phyloP scores from a whole-genome alignment of 2,329 filamentous ascomycete species.

The Epichloe sibirici region DNA sequence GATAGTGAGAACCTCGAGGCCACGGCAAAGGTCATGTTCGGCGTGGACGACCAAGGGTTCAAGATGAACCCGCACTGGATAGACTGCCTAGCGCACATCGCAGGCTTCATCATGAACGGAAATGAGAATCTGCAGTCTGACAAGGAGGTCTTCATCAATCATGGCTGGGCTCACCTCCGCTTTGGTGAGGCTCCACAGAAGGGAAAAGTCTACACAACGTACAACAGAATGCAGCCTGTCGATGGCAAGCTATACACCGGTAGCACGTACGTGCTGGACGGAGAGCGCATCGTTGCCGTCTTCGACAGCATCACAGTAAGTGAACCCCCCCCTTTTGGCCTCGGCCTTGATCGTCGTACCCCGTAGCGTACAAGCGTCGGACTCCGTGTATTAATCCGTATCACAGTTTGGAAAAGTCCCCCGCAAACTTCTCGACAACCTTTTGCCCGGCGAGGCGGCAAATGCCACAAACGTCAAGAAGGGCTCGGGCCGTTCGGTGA shows the following conservation, averaged over 20 bases:
- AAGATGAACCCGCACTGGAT: slow-evolving; percentile 33
- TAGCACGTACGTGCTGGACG: slow-evolving; percentile 44
- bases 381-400: not conserved
- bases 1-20: slow-evolving; percentile 12
- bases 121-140: too few relatives aligned
- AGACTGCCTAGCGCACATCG: slow-evolving; percentile 45
- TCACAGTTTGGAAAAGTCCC: too few relatives aligned
- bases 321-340: not conserved
- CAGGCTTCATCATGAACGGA: slow-evolving; percentile 46
- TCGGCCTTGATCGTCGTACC: too few relatives aligned
- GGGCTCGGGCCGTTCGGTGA: too few relatives aligned
- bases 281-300: slow-evolving; percentile 34
- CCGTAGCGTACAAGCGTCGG: not conserved
- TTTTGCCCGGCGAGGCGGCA: too few relatives aligned
- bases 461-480: too few relatives aligned
- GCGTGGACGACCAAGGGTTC: slow-evolving; percentile 27
- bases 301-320: slow-evolving; percentile 35
- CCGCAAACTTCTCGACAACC: too few relatives aligned
- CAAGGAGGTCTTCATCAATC: slow-evolving; percentile 39
- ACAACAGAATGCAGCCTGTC: slow-evolving; percentile 44
- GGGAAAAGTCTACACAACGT: slow-evolving; percentile 31
- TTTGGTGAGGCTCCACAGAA: not conserved
- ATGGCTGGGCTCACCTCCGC: slow-evolving; percentile 39
- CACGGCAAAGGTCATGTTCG: slow-evolving; percentile 35
- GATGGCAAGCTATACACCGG: slow-evolving; percentile 33